Evolutionary conservation across 345 rosid species (phyloP).

Genomic region (Turnera subulata): DNA sequence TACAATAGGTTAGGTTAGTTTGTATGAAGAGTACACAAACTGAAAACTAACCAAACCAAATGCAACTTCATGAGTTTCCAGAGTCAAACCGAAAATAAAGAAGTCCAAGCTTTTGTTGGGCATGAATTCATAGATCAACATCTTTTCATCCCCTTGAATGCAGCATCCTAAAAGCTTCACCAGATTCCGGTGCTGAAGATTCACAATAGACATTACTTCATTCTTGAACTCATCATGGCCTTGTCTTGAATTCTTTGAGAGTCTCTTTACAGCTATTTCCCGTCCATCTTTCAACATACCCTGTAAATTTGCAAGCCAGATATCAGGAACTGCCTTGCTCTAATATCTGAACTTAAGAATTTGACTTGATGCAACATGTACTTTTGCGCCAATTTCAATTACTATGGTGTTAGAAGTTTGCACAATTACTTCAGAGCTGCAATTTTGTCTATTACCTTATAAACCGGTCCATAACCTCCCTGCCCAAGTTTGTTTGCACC

Average conservation of each 20-base stretch:
- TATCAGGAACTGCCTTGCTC: too few species aligned
- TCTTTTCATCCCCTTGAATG: conserved; percentile 20
- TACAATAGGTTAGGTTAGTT: background rate
- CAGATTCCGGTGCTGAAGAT: conserved; percentile 50
- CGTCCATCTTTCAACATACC: conserved; percentile 36
- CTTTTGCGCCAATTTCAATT: too few species aligned
- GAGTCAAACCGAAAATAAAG: conserved; percentile 29
- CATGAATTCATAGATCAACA: conserved; percentile 33
- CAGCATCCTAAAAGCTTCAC: conserved; percentile 37
- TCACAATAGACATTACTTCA: conserved; percentile 40
- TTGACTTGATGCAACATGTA: too few species aligned
- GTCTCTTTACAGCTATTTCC: conserved; percentile 51
- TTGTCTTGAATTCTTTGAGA: conserved; percentile 36
- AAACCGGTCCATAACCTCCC: conserved; percentile 46
- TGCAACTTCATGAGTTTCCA: background rate
- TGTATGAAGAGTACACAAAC: too few species aligned
- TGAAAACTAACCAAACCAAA: too few species aligned
- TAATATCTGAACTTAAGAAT: too few species aligned
- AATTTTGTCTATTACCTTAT: conserved; percentile 16
- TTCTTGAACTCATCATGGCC: conserved; percentile 44
- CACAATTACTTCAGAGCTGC: background rate
- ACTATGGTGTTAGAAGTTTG: background rate
- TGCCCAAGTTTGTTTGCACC: conserved; percentile 27
- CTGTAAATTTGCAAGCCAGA: too few species aligned
- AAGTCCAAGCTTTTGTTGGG: conserved; percentile 31